Evolutionary conservation across 208 protist genomes (phyloP).

Genomic region (Trypanosoma boissoni): DNA sequence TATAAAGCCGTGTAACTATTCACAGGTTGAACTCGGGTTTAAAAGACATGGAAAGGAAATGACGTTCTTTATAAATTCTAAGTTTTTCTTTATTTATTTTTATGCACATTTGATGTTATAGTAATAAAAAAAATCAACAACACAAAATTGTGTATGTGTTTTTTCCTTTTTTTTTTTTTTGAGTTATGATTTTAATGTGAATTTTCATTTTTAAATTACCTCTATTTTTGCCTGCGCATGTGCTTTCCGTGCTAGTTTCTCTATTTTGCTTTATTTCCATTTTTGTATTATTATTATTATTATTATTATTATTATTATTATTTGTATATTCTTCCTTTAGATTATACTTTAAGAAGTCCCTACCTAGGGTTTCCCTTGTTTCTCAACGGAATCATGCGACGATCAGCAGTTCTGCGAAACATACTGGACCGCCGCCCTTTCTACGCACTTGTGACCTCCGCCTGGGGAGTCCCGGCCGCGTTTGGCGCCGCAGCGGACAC

Average conservation of each 20-base stretch:
- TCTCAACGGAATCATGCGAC: conserved; percentile 1
- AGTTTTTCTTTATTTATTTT: too few relatives aligned
- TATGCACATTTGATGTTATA: too few relatives aligned
- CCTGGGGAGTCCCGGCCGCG: background rate
- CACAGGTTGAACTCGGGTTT: too few relatives aligned
- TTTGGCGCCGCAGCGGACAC: background rate
- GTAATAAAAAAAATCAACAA: too few relatives aligned
- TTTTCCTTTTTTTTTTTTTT: conserved; percentile 21
- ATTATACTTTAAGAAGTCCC: conserved; percentile 8
- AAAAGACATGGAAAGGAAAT: too few relatives aligned
- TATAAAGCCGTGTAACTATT: too few relatives aligned
- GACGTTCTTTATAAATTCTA: too few relatives aligned
- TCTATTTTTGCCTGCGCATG: background rate
- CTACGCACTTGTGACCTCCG: conserved; percentile 7
- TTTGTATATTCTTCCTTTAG: conserved; percentile 12
- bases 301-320: conserved; percentile 1
- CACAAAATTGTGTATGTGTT: too few relatives aligned
- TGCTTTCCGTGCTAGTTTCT: conserved; percentile 9
- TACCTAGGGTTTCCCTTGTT: background rate
- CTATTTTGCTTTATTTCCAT: conserved; percentile 22
- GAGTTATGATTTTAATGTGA: background rate
- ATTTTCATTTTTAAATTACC: conserved; percentile 4
- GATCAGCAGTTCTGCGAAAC: background rate
- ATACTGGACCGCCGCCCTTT: background rate
- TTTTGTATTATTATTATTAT: conserved; percentile 12